Percentiles rank a stretch among this genome's conserved stretches.
Conservation (phyloP, 495 filamentous ascomycete species). For the Penicillium cinerascens region DNA sequence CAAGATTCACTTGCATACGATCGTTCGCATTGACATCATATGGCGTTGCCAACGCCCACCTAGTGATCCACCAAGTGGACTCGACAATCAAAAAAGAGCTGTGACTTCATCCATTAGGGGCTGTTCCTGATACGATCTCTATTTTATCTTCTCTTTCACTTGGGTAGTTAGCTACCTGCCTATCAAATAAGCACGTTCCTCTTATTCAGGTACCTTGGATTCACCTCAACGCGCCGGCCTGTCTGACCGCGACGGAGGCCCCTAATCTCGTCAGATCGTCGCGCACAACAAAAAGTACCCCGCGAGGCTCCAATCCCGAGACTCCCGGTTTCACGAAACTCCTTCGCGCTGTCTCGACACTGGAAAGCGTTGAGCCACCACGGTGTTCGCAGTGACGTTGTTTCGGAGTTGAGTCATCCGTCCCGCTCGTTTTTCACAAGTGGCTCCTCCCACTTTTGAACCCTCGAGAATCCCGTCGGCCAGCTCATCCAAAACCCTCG, state of each 20-base stretch:
- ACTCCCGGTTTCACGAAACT: neutral
- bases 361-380: neutral
- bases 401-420: conserved; percentile 23
- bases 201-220: neutral
- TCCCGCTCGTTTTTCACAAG: conserved; percentile 9
- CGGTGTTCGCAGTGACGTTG: conserved; percentile 18
- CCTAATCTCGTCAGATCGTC: neutral
- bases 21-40: conserved; percentile 13
- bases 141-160: neutral
- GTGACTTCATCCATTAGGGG: conserved; percentile 16
- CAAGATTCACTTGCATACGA: neutral
- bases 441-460: conserved; percentile 9
- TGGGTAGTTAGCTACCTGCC: neutral
- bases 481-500: neutral
- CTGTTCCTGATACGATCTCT: neutral
- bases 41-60: conserved; percentile 2
- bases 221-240: neutral
- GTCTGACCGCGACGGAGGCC: neutral
- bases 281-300: neutral
- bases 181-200: neutral
- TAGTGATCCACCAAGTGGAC: conserved; percentile 16
- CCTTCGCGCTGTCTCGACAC: neutral
- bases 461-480: neutral
- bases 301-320: neutral
- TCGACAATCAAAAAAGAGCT: conserved; percentile 7